Conservation (phyloP, 345 rosid genomes). For the Melaleuca alternifolia region DNA sequence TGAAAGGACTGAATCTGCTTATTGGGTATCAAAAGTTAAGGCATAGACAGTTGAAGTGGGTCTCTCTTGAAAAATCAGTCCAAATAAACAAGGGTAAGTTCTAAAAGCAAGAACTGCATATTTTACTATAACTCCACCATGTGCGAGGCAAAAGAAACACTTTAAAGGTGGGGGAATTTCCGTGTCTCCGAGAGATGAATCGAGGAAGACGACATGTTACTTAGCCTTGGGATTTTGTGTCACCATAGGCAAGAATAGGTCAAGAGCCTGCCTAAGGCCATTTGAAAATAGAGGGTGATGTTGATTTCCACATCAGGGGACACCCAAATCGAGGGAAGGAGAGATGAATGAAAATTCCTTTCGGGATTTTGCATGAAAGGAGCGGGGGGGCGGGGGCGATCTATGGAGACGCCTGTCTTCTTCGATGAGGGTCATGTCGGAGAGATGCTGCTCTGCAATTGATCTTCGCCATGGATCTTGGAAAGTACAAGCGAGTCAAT, state of each 20-base stretch:
- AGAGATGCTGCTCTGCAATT: not conserved
- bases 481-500: not conserved
- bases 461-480: not conserved
- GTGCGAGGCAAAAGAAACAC: not conserved
- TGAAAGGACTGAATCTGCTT: not conserved
- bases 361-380: not conserved
- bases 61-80: not conserved
- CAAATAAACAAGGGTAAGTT: not conserved
- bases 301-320: not conserved
- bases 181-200: not conserved
- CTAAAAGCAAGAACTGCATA: not conserved
- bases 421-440: not conserved
- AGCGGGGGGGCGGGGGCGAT: not conserved
- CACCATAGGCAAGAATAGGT: constrained; percentile 2
- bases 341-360: constrained; percentile 8
- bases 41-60: not conserved
- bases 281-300: not conserved
- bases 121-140: not conserved
- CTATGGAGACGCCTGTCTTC: not conserved
- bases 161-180: not conserved
- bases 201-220: not conserved
- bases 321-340: constrained; percentile 3
- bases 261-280: constrained; percentile 7
- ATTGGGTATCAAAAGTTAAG: not conserved
- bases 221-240: not conserved